phyloP scores from a whole-genome alignment of 495 filamentous ascomycete species.

The Staphylotrichum tortipilum region DNA sequence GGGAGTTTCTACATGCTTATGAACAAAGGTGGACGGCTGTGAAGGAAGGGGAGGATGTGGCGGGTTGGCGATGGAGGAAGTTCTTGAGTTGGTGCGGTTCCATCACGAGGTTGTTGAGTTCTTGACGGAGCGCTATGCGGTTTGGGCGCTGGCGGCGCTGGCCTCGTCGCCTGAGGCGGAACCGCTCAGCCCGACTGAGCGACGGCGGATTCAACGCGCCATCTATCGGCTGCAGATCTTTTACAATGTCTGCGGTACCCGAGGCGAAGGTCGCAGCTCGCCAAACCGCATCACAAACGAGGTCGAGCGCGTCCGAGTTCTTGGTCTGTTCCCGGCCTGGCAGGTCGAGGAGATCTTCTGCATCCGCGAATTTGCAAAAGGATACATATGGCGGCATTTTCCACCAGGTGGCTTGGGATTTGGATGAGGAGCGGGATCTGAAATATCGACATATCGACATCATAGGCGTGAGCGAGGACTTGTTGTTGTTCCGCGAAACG shows the following conservation, averaged over 20 bases:
- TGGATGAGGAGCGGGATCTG: background rate
- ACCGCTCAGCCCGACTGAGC: background rate
- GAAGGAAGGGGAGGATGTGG: background rate
- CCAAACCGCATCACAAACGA: background rate
- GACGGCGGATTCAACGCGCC: background rate
- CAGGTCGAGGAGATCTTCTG: slow-evolving; percentile 3
- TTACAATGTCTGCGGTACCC: background rate
- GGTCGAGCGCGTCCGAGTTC: background rate
- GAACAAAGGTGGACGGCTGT: background rate
- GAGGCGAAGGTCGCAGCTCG: background rate
- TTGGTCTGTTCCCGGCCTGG: background rate
- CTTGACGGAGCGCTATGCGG: background rate
- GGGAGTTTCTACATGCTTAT: background rate
- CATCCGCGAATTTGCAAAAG: background rate
- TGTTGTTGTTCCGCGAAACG: no score
- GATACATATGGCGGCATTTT: background rate
- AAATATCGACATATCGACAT: background rate
- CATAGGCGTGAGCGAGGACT: background rate
- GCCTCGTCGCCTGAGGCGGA: background rate
- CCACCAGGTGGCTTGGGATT: slow-evolving; percentile 1
- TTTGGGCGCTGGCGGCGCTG: background rate
- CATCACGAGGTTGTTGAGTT: background rate
- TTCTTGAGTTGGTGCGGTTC: background rate
- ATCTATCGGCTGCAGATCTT: background rate
- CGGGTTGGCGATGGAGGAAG: background rate